Conservation (phyloP, 768 basidiomycete species). For the Pisolithus albus region DNA sequence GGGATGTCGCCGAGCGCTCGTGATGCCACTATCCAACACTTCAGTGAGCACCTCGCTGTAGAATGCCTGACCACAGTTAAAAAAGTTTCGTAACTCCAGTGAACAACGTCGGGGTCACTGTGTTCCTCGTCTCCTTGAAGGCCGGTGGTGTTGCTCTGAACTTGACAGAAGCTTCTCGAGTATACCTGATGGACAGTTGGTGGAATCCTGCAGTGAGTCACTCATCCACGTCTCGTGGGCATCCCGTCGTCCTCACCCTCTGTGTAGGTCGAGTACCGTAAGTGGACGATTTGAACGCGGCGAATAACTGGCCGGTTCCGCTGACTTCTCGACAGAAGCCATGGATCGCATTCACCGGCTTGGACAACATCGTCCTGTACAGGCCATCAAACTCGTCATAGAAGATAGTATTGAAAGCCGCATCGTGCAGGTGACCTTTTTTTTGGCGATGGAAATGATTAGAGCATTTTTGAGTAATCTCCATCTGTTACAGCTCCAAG, state of each 20-base stretch:
- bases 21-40: constrained; percentile 90
- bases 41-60: constrained; percentile 53
- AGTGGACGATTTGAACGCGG: constrained; percentile 25
- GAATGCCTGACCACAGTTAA: neutral
- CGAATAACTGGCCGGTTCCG: neutral
- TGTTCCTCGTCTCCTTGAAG: constrained; percentile 96
- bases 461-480: neutral
- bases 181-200: constrained; percentile 97
- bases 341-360: constrained; percentile 97
- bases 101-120: constrained; percentile 89
- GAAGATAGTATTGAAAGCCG: constrained; percentile 96
- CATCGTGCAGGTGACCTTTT: constrained; percentile 68
- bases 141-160: constrained; percentile 93
- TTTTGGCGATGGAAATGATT: neutral
- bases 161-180: constrained; percentile 84
- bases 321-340: constrained; percentile 50
- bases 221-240: neutral
- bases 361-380: constrained; percentile 90
- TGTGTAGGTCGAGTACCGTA: constrained; percentile 67
- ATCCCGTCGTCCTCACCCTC: neutral
- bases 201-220: constrained; percentile 88
- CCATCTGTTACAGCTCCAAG: constrained; percentile 56
- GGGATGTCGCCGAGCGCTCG: constrained; percentile 96
- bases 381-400: constrained; percentile 88
- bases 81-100: constrained; percentile 38